A percentile compares a stretch with the other conserved stretches of the same genome.
These are phyloP conservation scores for Cronartium quercuum DNA, from an alignment of 1,284 basidiomycete species.

Conservation along the genomic window DNA sequence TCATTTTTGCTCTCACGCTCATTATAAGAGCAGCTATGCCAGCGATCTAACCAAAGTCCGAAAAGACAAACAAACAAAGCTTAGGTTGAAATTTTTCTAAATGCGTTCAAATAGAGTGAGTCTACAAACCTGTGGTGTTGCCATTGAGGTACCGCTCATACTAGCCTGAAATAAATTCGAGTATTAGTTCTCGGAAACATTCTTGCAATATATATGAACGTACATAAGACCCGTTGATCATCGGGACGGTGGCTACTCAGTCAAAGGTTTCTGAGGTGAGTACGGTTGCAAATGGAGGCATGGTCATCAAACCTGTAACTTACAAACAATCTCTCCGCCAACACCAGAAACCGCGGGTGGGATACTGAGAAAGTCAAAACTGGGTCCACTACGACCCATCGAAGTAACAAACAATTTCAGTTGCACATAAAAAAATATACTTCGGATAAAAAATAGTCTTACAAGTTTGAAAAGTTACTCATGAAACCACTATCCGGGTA, in stretches of 20 bases:
- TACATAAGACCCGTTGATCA: constrained; percentile 23
- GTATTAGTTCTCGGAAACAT: not conserved
- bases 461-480: constrained; percentile 33
- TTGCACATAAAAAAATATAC: not conserved
- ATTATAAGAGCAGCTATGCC: constrained; percentile 25
- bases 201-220: not conserved
- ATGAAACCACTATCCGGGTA: constrained; percentile 38
- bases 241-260: constrained; percentile 25
- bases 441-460: not conserved
- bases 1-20: not conserved
- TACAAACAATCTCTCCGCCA: constrained; percentile 29
- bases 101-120: not conserved
- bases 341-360: constrained; percentile 23
- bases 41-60: not conserved
- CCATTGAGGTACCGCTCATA: constrained; percentile 29
- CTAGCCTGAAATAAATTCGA: constrained; percentile 1
- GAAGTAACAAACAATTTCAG: not conserved
- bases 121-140: constrained; percentile 20
- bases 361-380: constrained; percentile 18
- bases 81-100: not conserved
- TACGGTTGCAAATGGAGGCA: not conserved
- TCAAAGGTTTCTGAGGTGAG: not conserved
- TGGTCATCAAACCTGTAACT: not conserved
- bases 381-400: constrained; percentile 26
- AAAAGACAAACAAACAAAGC: not conserved